Percentiles rank a stretch among this genome's conserved stretches.
Conservation (phyloP, 192 early-diverging fungal species). For the Allomyces arbusculus region DNA sequence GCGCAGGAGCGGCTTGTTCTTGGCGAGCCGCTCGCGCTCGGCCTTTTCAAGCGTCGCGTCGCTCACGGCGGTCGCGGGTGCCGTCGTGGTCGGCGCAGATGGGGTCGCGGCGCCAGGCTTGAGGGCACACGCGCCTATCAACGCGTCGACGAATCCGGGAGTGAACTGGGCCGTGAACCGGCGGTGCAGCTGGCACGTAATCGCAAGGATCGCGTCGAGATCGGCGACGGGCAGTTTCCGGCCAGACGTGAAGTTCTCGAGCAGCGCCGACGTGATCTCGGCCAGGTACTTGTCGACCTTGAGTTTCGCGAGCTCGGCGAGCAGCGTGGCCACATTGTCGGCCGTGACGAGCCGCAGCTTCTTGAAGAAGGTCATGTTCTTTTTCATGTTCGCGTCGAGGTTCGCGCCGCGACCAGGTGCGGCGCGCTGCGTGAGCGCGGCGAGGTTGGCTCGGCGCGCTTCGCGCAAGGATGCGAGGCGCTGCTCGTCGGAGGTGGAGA, state of each 20-base stretch:
- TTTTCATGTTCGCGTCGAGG: constrained; percentile 91
- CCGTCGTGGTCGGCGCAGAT: constrained; percentile 26
- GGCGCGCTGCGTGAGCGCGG: background rate
- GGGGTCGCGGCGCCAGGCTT: no score
- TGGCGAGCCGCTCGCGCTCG: constrained; percentile 42
- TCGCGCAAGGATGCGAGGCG: no score
- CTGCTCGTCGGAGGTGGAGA: no score
- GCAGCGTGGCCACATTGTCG: constrained; percentile 40
- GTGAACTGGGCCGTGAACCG: constrained; percentile 74
- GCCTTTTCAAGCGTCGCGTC: constrained; percentile 73
- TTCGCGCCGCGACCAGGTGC: constrained; percentile 6
- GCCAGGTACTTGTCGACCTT: constrained; percentile 93
- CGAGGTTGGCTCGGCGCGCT: background rate
- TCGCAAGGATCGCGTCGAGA: constrained; percentile 60
- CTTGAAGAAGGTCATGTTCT: constrained; percentile 88
- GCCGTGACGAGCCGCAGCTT: constrained; percentile 59
- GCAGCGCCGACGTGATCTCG: constrained; percentile 67
- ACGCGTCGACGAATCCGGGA: constrained; percentile 24
- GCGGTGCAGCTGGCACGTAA: constrained; percentile 63
- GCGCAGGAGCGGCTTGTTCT: constrained; percentile 45
- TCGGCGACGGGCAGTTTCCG: constrained; percentile 48
- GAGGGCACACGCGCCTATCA: no score
- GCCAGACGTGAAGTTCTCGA: constrained; percentile 44
- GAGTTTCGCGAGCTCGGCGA: constrained; percentile 60
- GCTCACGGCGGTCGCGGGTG: constrained; percentile 30